Evolutionary conservation across 2,329 filamentous ascomycete genomes (phyloP), one percentile per base, ranked within the genome.

Genomic region (Coniochaeta sp.): DNA sequence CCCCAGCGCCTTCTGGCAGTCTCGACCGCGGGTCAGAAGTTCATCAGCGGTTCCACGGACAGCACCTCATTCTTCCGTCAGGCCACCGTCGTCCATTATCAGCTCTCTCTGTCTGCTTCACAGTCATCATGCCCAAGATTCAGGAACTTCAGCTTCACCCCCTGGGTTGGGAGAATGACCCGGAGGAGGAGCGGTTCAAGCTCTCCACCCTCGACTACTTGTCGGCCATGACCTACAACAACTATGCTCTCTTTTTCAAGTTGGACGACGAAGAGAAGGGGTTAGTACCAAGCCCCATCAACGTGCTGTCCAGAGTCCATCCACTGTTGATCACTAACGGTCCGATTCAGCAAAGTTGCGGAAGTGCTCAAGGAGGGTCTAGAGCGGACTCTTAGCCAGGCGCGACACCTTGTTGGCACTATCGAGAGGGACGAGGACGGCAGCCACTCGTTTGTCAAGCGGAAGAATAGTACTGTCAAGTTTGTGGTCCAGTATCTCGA

Each of bases 401-500:
- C 66, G 0, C 65, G 74, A 2, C 73, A 78, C 58, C 65, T 77
- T 8, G 72, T 70, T 22, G 73, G 75, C 0, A 71, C 66, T 1
- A 75, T 79, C 47, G 76, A 78, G 60, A 70, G 71, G 42, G 70
- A 77, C 55, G n/a, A 22, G 2, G 55, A 57, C 55, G 55, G 55
- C 19, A 7, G 19, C 30, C 55, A 57, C 55, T 57, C 55, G 8
- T 57, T 57, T 26, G 55, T 57, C 34, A 57, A 57, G 26, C 55
- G 36, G 5, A 57, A 57, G 36, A 22, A 57, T 19, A 57, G 55
- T 16, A 42, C 55, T 16, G 55, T 57, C 69, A 74, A 64, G 1
- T 70, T 77, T n/a, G 36, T 73, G 2, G 65, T 77, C 0, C 74
- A 77, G 54, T 70, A 70, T 62, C 71, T 77, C 3, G 74, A 78